These are phyloP conservation scores for Patellaria atrata DNA, from an alignment of 495 filamentous ascomycete species.

Conservation along the genomic window DNA sequence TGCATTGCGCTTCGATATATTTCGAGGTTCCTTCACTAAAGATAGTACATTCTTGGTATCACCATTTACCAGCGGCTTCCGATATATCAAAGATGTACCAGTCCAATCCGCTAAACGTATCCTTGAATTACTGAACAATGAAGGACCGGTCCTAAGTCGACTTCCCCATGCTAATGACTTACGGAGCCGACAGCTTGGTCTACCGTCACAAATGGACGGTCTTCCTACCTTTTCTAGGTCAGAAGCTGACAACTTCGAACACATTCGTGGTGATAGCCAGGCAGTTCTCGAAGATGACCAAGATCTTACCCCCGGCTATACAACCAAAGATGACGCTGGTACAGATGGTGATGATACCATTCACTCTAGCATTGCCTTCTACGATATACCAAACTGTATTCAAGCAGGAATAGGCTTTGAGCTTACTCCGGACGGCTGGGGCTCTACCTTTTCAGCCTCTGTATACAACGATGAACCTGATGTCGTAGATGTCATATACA, in stretches of 20 bases:
- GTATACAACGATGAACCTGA: slow-evolving; percentile 35
- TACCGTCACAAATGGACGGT: background rate
- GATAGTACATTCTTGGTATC: slow-evolving; percentile 77
- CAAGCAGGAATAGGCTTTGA: slow-evolving; percentile 48
- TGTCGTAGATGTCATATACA: slow-evolving; percentile 72
- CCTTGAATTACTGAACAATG: slow-evolving; percentile 57
- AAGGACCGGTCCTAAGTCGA: slow-evolving; percentile 48
- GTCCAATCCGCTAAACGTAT: slow-evolving; percentile 57
- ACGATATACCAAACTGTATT: slow-evolving; percentile 69
- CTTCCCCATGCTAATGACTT: too few relatives aligned
- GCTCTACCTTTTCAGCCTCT: too few relatives aligned
- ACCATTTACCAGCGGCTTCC: slow-evolving; percentile 71
- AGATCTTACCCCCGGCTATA: slow-evolving; percentile 63
- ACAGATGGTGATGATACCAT: slow-evolving; percentile 84
- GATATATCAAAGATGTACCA: slow-evolving; percentile 67
- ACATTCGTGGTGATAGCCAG: slow-evolving; percentile 1
- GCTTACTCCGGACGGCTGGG: too few relatives aligned
- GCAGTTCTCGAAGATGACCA: slow-evolving; percentile 6
- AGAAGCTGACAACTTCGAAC: too few relatives aligned
- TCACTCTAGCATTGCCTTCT: slow-evolving; percentile 58
- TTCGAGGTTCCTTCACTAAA: slow-evolving; percentile 75
- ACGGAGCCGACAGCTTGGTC: background rate
- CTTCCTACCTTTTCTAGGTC: slow-evolving; percentile 16
- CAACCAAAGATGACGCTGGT: slow-evolving; percentile 72
- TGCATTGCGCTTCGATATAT: slow-evolving; percentile 86